These are phyloP conservation scores for Mycena vitilis DNA, from an alignment of 768 basidiomycete genomes.

Conservation along the genomic window DNA sequence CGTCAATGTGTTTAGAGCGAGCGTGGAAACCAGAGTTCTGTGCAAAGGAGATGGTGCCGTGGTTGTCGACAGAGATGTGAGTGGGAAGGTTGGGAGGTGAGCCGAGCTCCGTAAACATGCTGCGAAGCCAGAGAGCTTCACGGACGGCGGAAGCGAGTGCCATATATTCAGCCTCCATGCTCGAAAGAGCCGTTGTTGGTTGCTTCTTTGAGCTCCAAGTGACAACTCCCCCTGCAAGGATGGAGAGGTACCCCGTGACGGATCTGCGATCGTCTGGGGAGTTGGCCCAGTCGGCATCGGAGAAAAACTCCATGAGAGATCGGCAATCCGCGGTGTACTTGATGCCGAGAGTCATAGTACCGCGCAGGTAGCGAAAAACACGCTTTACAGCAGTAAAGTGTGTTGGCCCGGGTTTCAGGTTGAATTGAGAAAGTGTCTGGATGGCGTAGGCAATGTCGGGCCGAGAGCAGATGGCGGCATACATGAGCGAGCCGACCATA, in stretches of 20 bases:
- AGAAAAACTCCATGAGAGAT: slow-evolving; percentile 15
- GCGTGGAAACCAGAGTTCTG: slow-evolving; percentile 17
- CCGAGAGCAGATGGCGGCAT: slow-evolving; percentile 43
- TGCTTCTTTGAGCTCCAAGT: slow-evolving; percentile 17
- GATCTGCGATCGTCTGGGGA: slow-evolving; percentile 18
- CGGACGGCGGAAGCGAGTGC: slow-evolving; percentile 6
- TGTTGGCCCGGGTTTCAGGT: slow-evolving; percentile 14
- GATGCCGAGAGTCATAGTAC: slow-evolving; percentile 15
- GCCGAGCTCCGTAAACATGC: slow-evolving; percentile 9
- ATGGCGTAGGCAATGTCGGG: slow-evolving; percentile 49
- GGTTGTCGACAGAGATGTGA: slow-evolving; percentile 12
- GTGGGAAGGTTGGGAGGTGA: background rate
- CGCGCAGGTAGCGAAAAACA: slow-evolving; percentile 14
- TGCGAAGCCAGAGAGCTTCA: slow-evolving; percentile 17
- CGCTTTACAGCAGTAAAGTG: slow-evolving; percentile 17
- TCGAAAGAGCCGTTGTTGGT: slow-evolving; percentile 8
- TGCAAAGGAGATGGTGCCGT: slow-evolving; percentile 2
- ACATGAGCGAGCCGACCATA: slow-evolving; percentile 45
- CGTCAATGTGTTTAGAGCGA: slow-evolving; percentile 4
- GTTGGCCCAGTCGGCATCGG: slow-evolving; percentile 14
- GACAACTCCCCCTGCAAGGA: slow-evolving; percentile 9
- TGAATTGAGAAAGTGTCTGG: slow-evolving; percentile 41
- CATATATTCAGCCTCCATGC: slow-evolving; percentile 16
- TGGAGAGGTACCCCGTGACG: slow-evolving; percentile 18
- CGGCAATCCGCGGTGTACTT: slow-evolving; percentile 4